Evolutionary conservation across 352 stramenopile species (phyloP).

Genomic region (Globisporangium orthogonon): DNA sequence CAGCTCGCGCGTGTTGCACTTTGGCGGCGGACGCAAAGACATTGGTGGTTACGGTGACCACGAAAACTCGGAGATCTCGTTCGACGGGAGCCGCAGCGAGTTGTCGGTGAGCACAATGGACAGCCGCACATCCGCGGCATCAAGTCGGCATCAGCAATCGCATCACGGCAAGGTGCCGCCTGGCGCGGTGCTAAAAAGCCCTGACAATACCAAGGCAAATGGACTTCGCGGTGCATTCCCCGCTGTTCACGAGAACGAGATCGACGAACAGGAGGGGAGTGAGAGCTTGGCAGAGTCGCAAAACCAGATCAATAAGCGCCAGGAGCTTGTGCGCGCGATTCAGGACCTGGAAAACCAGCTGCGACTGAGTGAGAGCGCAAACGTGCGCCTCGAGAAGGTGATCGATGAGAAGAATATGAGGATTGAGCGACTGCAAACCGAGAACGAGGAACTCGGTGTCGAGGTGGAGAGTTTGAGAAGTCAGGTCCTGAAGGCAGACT

Average conservation of each 20-base stretch:
- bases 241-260: conserved; percentile 12
- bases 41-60: conserved; percentile 6
- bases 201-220: conserved; percentile 11
- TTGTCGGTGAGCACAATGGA: conserved; percentile 55
- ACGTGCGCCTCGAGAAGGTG: conserved; percentile 48
- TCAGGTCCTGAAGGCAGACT: conserved; percentile 1
- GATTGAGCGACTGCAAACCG: conserved; percentile 34
- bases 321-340: conserved; percentile 37
- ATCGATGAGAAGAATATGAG: conserved; percentile 36
- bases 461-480: conserved; percentile 15
- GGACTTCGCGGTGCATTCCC: conserved; percentile 8
- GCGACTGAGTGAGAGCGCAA: conserved; percentile 41
- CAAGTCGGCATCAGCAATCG: conserved; percentile 14
- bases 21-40: conserved; percentile 6
- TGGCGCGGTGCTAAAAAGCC: conserved; percentile 6
- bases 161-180: conserved; percentile 11
- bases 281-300: conserved; percentile 5
- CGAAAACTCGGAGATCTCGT: conserved; percentile 36
- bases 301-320: conserved; percentile 14
- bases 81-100: conserved; percentile 50
- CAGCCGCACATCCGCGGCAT: conserved; percentile 42
- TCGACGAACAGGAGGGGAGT: conserved; percentile 3
- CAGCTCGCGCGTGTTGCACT: conserved; percentile 34
- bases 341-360: conserved; percentile 50
- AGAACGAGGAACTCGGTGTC: conserved; percentile 24